Evolutionary conservation across 1,139 yeast species (phyloP).

Genomic region (Trichomonascaceae sp.): DNA sequence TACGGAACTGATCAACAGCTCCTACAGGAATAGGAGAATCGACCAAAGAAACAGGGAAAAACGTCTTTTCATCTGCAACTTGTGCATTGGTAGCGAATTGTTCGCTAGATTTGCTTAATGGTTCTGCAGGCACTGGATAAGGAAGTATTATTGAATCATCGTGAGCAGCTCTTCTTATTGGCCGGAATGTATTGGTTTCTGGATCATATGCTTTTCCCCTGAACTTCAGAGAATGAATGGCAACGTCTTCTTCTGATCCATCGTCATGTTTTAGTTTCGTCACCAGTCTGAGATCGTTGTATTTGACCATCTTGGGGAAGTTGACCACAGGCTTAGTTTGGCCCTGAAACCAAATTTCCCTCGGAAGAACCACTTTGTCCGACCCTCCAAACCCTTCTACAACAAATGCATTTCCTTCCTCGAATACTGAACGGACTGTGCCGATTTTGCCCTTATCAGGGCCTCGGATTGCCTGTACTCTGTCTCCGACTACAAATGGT

Average conservation of each 20-base stretch:
- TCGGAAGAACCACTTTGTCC: constrained; percentile 53
- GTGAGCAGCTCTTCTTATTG: constrained; percentile 65
- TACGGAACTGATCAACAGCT: constrained; percentile 66
- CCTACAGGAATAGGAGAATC: constrained; percentile 63
- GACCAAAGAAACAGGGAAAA: constrained; percentile 61
- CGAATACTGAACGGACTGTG: constrained; percentile 43
- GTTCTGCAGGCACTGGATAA: constrained; percentile 76
- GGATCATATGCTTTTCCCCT: constrained; percentile 66
- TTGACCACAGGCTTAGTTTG: constrained; percentile 63
- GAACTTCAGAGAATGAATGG: constrained; percentile 66
- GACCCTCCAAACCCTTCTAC: constrained; percentile 55
- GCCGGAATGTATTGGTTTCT: constrained; percentile 67
- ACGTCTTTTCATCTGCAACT: constrained; percentile 65
- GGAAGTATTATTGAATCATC: constrained; percentile 70
- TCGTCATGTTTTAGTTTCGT: constrained; percentile 64
- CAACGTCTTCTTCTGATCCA: constrained; percentile 56
- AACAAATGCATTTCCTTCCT: constrained; percentile 46
- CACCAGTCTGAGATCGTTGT: constrained; percentile 64
- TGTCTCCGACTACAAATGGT: constrained; percentile 53
- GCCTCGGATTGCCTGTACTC: constrained; percentile 63
- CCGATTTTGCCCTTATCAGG: constrained; percentile 67
- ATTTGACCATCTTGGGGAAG: constrained; percentile 53
- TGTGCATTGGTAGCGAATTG: constrained; percentile 49
- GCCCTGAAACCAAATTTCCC: constrained; percentile 64
- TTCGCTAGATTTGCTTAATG: constrained; percentile 50